These are phyloP conservation scores for Elsinoe necatrix DNA, from an alignment of 2,329 filamentous ascomycete genomes.

Conservation along the genomic window DNA sequence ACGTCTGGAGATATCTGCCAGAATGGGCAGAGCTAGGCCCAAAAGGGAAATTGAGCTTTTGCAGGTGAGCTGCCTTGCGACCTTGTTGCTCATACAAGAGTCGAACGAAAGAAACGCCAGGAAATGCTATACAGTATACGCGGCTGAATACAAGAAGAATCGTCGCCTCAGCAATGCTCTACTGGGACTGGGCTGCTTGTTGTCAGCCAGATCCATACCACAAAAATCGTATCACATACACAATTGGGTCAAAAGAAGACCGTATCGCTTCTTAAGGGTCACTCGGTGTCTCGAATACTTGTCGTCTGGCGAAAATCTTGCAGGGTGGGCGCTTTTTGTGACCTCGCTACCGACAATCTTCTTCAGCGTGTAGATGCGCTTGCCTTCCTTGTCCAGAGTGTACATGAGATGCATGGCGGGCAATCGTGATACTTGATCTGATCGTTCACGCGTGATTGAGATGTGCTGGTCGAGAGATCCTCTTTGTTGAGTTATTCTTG, in stretches of 20 bases:
- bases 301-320: conserved; percentile 94
- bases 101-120: not conserved
- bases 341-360: conserved; percentile 75
- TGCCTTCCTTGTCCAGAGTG: conserved; percentile 72
- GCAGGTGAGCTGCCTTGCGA: not conserved
- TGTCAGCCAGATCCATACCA: not conserved
- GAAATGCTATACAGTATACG: not conserved
- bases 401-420: conserved; percentile 68
- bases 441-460: no score
- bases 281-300: conserved; percentile 97
- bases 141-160: not conserved
- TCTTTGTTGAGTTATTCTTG: no score
- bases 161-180: not conserved
- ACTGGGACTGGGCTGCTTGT: not conserved
- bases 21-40: not conserved
- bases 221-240: not conserved
- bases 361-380: conserved; percentile 90
- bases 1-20: not conserved
- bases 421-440: conserved; percentile 9
- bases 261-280: conserved; percentile 88
- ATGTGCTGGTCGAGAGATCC: no score
- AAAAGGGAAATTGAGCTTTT: not conserved
- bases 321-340: conserved; percentile 92
- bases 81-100: not conserved
- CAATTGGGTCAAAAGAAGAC: conserved; percentile 75